phyloP scores from a whole-genome alignment of 225 moss, liverwort and hornwort species.

The Marchantia paleacea region DNA sequence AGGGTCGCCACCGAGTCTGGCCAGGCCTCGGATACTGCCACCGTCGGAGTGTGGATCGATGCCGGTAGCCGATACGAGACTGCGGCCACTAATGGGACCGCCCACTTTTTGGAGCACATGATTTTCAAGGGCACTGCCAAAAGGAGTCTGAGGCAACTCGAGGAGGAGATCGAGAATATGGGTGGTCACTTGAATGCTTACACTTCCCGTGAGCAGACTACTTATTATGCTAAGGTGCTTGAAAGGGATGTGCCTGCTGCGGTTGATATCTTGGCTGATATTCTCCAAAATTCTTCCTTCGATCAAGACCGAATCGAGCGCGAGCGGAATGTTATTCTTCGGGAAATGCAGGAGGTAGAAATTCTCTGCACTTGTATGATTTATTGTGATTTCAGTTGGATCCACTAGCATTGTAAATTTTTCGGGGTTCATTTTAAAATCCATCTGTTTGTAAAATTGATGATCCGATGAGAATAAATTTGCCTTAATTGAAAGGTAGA shows the following conservation, averaged over 20 bases:
- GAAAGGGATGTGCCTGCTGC: conserved; percentile 65
- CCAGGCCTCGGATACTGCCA: conserved; percentile 61
- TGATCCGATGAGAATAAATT: neutral
- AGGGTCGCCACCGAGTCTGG: conserved; percentile 71
- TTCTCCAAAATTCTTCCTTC: conserved; percentile 88
- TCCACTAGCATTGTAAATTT: neutral
- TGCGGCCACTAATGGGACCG: conserved; percentile 72
- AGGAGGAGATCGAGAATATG: conserved; percentile 97
- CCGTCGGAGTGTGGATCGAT: conserved; percentile 89
- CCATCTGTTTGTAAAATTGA: no score
- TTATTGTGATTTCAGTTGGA: neutral
- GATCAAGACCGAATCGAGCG: conserved; percentile 77
- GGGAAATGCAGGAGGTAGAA: conserved; percentile 84
- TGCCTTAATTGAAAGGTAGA: neutral
- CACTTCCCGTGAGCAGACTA: conserved; percentile 87
- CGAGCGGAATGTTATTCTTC: conserved; percentile 75
- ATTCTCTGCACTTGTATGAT: neutral
- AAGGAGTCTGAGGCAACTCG: conserved; percentile 56
- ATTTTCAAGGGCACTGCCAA: conserved; percentile 82
- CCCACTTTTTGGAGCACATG: conserved; percentile 90
- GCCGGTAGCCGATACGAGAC: conserved; percentile 81
- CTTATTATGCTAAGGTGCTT: conserved; percentile 83
- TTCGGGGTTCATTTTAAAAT: neutral
- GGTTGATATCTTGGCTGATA: conserved; percentile 79
- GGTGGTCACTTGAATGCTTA: conserved; percentile 90